Evolutionary conservation across 257 asterid species (phyloP), one percentile per base, ranked within the genome.

Genomic region (Forsythia viridissima): DNA sequence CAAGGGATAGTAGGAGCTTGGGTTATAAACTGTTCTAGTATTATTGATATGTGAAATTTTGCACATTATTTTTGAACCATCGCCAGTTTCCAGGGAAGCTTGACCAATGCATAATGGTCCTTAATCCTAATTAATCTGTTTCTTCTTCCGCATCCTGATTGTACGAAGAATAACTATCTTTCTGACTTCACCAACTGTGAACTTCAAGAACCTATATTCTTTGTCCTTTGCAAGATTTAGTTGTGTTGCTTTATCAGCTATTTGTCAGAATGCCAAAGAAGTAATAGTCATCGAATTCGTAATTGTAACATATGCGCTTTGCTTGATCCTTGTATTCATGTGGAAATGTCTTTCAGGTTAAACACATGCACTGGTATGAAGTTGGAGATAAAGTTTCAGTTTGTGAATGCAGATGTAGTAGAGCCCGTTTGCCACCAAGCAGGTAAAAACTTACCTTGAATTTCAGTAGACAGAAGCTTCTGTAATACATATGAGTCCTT

Each of bases 341-440:
- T 52, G 75, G 75, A 76, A 48, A n/a, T 79, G 48, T 78, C 39
- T 85, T 81, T 72, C 91, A 95, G 99, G 98, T 95, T 79, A 95
- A 89, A 80, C 99, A 95, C 88, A 83, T 93, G 93, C 98, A 94
- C 57, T 94, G 99, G 97, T 94, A 93, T 85, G 94, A 83, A 74
- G 67, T 87, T 76, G 97, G 98, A 74, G 97, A 94, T 75, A 77
- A 88, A 80, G 80, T 86, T 78, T 94, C 97, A 52, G 83, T 91
- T 77, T 94, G 99, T 84, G 98, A 94, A 84, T 94, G 99, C 88
- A 91, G 98, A 91, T 94, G 98, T 84, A 91, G 84, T 74, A 91
- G 96, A 81, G 98, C 99, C 57, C 87, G 88, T 82, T 72, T 94
- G 88, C 99, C 98, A 4, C 93, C 97, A 70, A 94, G 97, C 97